A percentile compares a stretch with the other conserved stretches of the same genome.
Evolutionary conservation across 1,139 yeast species (phyloP).

Genomic region (Kodamaea ohmeri): DNA sequence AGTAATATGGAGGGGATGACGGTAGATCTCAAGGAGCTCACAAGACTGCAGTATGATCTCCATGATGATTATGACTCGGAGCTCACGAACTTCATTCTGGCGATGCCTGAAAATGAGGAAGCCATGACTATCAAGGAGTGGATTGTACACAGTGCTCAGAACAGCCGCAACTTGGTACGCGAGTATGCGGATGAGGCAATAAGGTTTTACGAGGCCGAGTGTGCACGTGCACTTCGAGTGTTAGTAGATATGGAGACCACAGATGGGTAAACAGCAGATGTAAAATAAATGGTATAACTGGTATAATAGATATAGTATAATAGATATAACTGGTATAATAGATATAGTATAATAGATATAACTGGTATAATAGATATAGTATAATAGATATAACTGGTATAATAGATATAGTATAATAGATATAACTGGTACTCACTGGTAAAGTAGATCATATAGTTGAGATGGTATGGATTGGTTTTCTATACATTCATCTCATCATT

Average conservation of each 20-base stretch:
- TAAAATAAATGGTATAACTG: background rate
- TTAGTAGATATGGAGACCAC: constrained; percentile 26
- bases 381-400: too few relatives aligned
- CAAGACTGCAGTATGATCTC: constrained; percentile 26
- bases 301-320: too few relatives aligned
- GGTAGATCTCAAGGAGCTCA: constrained; percentile 17
- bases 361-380: too few relatives aligned
- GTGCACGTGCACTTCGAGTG: constrained; percentile 38
- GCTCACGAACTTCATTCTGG: constrained; percentile 58
- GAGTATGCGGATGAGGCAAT: constrained; percentile 49
- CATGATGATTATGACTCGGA: constrained; percentile 63
- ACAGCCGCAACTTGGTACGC: constrained; percentile 33
- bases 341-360: too few relatives aligned
- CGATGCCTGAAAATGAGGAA: constrained; percentile 68
- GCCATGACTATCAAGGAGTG: constrained; percentile 70
- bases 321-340: too few relatives aligned
- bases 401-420: too few relatives aligned
- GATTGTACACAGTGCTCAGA: constrained; percentile 53
- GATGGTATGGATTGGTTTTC: too few relatives aligned
- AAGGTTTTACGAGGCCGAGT: constrained; percentile 40
- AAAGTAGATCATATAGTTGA: too few relatives aligned
- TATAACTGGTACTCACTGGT: too few relatives aligned
- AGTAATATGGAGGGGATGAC: constrained; percentile 39
- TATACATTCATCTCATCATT: too few relatives aligned
- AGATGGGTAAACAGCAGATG: constrained; percentile 18